A percentile compares a stretch with the other conserved stretches of the same genome.
Evolutionary conservation across 2,329 filamentous ascomycete species (phyloP).

Genomic region (Rhynchosporium graminicola): DNA sequence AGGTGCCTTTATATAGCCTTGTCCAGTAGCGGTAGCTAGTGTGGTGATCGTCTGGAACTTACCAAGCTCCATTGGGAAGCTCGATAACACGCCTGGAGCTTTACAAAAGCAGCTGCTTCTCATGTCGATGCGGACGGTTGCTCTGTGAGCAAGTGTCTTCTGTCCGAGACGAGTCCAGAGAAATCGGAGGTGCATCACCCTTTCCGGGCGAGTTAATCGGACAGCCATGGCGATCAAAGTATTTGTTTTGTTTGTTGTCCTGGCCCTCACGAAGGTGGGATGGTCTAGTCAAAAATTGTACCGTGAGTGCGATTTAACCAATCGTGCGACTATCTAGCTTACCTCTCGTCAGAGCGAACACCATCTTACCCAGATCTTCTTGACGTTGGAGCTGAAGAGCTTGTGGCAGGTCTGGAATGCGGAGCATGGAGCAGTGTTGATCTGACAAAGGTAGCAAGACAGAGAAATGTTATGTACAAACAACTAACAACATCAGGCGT

Average conservation of each 20-base stretch:
- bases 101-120: background rate
- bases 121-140: too few species aligned
- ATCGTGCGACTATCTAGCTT: background rate
- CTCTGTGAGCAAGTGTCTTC: background rate
- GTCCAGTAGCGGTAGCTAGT: slow-evolving; percentile 8
- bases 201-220: background rate
- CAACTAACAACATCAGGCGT: slow-evolving; percentile 27
- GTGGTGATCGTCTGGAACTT: slow-evolving; percentile 1
- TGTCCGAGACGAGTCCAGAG: background rate
- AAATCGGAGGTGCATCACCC: background rate
- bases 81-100: slow-evolving; percentile 3
- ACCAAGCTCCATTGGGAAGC: slow-evolving; percentile 15
- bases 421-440: slow-evolving; percentile 58
- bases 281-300: background rate
- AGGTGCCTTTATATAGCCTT: slow-evolving; percentile 4
- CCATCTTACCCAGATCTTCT: slow-evolving; percentile 44
- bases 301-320: background rate
- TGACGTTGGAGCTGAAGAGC: slow-evolving; percentile 53
- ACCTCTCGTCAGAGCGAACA: slow-evolving; percentile 9
- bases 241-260: slow-evolving; percentile 4
- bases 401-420: slow-evolving; percentile 50
- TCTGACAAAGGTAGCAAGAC: slow-evolving; percentile 53
- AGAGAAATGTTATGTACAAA: background rate
- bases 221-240: slow-evolving; percentile 14
- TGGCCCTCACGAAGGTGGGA: slow-evolving; percentile 12